These are phyloP conservation scores for Brasenia schreberi DNA, from an alignment of 164 flowering plant species.

Conservation along the genomic window DNA sequence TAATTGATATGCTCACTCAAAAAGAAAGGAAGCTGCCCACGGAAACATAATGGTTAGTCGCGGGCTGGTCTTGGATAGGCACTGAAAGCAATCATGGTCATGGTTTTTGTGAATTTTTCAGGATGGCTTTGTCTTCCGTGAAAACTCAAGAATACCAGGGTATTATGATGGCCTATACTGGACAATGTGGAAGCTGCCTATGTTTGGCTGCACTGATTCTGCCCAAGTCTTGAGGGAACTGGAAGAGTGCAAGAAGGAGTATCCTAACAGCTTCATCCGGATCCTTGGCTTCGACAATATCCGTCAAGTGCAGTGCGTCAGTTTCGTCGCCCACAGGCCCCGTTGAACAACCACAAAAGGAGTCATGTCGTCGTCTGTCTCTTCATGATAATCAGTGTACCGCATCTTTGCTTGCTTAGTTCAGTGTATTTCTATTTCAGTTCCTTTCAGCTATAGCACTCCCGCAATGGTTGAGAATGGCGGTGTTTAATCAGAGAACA, in stretches of 20 bases:
- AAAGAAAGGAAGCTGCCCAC: too few relatives aligned
- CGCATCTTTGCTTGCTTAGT: neutral
- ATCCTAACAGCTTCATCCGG: slow-evolving; percentile 45
- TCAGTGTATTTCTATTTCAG: neutral
- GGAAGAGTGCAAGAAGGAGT: slow-evolving; percentile 34
- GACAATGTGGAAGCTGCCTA: slow-evolving; percentile 94
- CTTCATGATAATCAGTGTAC: neutral
- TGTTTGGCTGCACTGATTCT: slow-evolving; percentile 73
- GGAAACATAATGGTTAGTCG: too few relatives aligned
- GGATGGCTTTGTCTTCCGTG: slow-evolving; percentile 25
- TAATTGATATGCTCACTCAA: too few relatives aligned
- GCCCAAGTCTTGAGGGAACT: slow-evolving; percentile 53
- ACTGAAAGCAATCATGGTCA: too few relatives aligned
- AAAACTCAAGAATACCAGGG: slow-evolving; percentile 33
- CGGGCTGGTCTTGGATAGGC: too few relatives aligned
- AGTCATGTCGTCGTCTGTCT: too few relatives aligned
- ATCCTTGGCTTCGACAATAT: slow-evolving; percentile 77
- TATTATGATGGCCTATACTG: slow-evolving; percentile 88
- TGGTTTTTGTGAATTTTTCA: slow-evolving; percentile 3
- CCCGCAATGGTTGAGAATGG: neutral
- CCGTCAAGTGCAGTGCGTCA: slow-evolving; percentile 78
- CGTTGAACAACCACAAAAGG: neutral
- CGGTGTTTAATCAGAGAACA: neutral
- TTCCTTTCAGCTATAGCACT: neutral
- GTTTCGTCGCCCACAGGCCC: slow-evolving; percentile 82